Evolutionary conservation across 192 early-diverging fungal species (phyloP), one percentile per base, ranked within the genome.

Genomic region (Jimgerdemannia flammicorona): DNA sequence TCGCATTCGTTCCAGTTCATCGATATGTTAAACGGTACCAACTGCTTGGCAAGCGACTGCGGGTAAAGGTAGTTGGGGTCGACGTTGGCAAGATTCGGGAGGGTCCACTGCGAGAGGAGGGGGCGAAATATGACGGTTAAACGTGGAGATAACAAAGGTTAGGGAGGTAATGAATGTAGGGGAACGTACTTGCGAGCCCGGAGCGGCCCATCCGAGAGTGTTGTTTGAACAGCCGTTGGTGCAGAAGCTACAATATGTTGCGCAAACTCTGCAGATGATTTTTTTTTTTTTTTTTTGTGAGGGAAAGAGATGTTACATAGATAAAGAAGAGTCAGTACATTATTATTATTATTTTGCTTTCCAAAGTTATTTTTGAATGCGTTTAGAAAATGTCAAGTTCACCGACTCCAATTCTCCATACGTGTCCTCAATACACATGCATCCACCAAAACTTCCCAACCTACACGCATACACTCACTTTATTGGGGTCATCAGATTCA

Each of bases 1-100:
- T 81, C 80, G 65, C 66, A 69, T 4, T 68, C 49, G 40, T 54
- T 64, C 80, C 80, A 81, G 40, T 66, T 65, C 3, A 72, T 74
- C 2, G 74, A 74, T 43, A 67, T 75, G 39, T 44, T 70, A n/a
- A 71, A 77, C 6, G 74, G 74, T 4, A 72, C 74, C 39, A 81
- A n/a, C 20, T 81, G 80, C 42, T 78, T 81, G 0, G 80, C 80
- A 40, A 81, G 44, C 40, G 80, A 74, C 64, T 81, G 80, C 3
- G 80, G 80, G 67, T 81, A 78, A 2, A 78, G 68, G 49, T 78
- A 75, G 44, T 81, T 81, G 18, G 74, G 44, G 68, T 81, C 80
- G 9, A 73, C 74, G 3, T 54, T 43, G 4, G 59, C 71, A 29
- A 29, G 44, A 66, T 74, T 74, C 9, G 80, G 76, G 40, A 78